Percentiles rank a stretch among this genome's conserved stretches.
phyloP scores from a whole-genome alignment of 306 rosid genomes.

The Senna tora region DNA sequence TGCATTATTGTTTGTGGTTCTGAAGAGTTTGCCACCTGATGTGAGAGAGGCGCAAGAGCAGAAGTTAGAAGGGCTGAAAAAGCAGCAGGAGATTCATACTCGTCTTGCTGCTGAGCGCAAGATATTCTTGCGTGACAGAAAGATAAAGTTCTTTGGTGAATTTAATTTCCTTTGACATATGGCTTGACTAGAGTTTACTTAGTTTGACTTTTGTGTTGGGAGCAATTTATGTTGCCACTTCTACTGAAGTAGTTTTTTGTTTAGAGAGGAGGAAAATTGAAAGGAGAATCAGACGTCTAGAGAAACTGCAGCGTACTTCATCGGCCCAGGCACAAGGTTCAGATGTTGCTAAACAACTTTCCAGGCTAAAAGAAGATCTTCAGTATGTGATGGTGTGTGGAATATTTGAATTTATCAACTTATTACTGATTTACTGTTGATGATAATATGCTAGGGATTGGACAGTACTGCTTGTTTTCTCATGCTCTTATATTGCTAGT shows the following conservation, averaged over 20 bases:
- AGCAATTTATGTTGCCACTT: not conserved
- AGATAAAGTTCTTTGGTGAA: conserved; percentile 90
- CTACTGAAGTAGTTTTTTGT: conserved; percentile 23
- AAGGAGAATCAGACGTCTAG: conserved; percentile 85
- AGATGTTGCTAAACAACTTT: conserved; percentile 64
- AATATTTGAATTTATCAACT: not conserved
- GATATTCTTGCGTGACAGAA: conserved; percentile 76
- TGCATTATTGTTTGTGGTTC: not conserved
- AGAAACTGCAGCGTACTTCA: conserved; percentile 79
- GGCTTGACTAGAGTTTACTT: not conserved
- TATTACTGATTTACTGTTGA: not conserved
- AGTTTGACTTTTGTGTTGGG: not conserved
- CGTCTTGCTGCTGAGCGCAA: conserved; percentile 87
- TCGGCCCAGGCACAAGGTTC: conserved; percentile 67
- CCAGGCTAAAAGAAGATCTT: conserved; percentile 85
- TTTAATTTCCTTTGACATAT: not conserved
- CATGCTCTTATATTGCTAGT: not conserved
- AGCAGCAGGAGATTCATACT: conserved; percentile 90
- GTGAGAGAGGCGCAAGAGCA: conserved; percentile 75
- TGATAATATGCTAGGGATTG: not conserved
- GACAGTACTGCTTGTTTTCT: not conserved
- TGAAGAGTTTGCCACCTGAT: conserved; percentile 71
- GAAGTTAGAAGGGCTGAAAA: conserved; percentile 78
- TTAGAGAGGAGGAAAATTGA: conserved; percentile 91
- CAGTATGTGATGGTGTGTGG: conserved; percentile 82